Base-by-base conservation (phyloP, 176 grass and related monocot genomes). In the Oryza brachyantha region DNA sequence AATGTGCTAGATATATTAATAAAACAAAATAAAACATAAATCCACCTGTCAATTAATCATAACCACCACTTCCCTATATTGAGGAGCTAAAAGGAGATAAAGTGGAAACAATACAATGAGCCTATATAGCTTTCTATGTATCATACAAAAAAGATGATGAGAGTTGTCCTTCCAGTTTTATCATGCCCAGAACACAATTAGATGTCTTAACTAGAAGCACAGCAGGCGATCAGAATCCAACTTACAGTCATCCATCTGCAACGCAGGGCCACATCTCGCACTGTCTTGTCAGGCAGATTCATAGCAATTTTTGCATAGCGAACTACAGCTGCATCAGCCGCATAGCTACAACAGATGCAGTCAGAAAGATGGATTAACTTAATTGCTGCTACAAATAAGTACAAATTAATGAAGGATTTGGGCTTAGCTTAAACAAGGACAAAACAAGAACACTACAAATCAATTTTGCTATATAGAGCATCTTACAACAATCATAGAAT, bases 291-390 rank as follows among this genome's bases (percentile, higher is more conserved):
- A 0, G 83, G 78, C 29, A 92, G 67, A 57, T 32, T 39, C 74
- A 85, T 64, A 68, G 90, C 90, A 66, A 92, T 86, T 66, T 88
- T 92, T 43, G 90, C 86, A 79, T 92, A 92, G 32, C 86, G 74
- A 85, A 80, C 63, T 79, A 92, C 46, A 57, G 52, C 13, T 75
- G 82, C 13, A 27, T 88, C 86, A 48, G 46, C 61, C 3, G 38
- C 83, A 66, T 67, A 71, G 68, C 90, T 92, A 79, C 22, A 78
- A 68, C 8, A 69, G 63, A 17, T 24, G 32, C 13, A 88, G 37
- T 35, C 63, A 64, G 25, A 80, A 64, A 81, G 76, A 88, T 66
- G 16, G 22, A 70, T 61, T 48, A 40, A 41, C 27, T 43, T 35
- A 74, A 21, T 68, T 45, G 52, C 60, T 13, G 6, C 17, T 48